Evolutionary conservation across 2,329 filamentous ascomycete species (phyloP).

Genomic region (Didymella glomerata): DNA sequence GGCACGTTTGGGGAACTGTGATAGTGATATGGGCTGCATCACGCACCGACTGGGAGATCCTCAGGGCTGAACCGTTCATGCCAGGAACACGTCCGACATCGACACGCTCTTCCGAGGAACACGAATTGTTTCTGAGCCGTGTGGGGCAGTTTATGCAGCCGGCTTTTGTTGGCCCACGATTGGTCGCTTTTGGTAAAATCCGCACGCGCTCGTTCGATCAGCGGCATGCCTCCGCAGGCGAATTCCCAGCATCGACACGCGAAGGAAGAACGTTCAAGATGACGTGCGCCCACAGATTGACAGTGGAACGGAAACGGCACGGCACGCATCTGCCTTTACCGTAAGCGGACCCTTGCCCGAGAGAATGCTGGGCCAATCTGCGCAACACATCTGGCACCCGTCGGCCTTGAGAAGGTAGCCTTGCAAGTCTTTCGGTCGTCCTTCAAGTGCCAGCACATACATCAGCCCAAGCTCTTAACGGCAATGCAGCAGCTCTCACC

Average conservation of each 20-base stretch:
- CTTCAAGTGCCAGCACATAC: conserved; percentile 46
- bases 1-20: conserved; percentile 32
- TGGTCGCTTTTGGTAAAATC: conserved; percentile 19
- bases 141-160: conserved; percentile 17
- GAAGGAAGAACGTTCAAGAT: conserved; percentile 34
- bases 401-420: conserved; percentile 39
- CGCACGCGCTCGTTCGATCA: conserved; percentile 22
- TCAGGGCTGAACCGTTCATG: conserved; percentile 41
- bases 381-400: conserved; percentile 41
- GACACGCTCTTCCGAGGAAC: conserved; percentile 24
- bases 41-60: conserved; percentile 35
- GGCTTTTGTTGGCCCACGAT: conserved; percentile 25
- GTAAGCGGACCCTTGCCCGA: conserved; percentile 34
- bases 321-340: conserved; percentile 39
- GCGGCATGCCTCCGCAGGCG: conserved; percentile 28
- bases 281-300: conserved; percentile 30
- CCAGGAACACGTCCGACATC: conserved; percentile 34
- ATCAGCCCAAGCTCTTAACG: conserved; percentile 36
- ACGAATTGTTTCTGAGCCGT: conserved; percentile 15
- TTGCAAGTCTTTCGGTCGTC: conserved; percentile 35
- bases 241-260: conserved; percentile 29
- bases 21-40: conserved; percentile 41
- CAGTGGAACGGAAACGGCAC: conserved; percentile 45
- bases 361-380: conserved; percentile 35
- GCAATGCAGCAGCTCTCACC: conserved; percentile 30